Evolutionary conservation across 768 basidiomycete species (phyloP).

Genomic region (Suillus hirtellus): DNA sequence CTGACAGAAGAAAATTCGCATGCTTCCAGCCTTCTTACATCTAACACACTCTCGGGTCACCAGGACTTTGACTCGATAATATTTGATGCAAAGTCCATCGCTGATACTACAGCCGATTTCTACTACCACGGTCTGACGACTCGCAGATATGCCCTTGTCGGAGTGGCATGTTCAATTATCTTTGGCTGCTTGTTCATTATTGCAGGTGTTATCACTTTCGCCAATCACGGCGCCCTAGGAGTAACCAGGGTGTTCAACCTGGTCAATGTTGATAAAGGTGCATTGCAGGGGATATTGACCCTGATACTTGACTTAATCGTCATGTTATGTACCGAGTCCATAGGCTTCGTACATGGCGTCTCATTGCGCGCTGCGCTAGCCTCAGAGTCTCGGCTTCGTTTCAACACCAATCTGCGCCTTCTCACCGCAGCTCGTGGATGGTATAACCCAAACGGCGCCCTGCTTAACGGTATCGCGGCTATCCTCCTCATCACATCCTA

Average conservation of each 20-base stretch:
- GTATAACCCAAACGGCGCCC: conserved; percentile 25
- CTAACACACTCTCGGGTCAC: not conserved
- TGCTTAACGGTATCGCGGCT: conserved; percentile 23
- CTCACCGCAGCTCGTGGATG: conserved; percentile 13
- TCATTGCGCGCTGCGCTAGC: too few relatives aligned
- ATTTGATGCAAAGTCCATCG: not conserved
- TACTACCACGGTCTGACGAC: not conserved
- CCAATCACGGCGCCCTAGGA: not conserved
- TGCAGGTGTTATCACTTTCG: not conserved
- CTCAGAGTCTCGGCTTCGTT: too few relatives aligned
- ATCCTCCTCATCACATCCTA: conserved; percentile 32
- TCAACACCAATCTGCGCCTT: conserved; percentile 22
- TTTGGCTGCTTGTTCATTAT: not conserved
- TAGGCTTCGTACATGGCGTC: too few relatives aligned
- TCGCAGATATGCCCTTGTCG: not conserved
- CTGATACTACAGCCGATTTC: not conserved
- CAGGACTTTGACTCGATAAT: not conserved
- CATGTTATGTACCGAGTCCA: too few relatives aligned
- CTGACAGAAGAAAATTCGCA: not conserved
- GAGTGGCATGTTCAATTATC: not conserved
- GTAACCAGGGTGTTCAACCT: too few relatives aligned
- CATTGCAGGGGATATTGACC: too few relatives aligned
- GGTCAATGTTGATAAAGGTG: too few relatives aligned
- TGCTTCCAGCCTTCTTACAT: not conserved
- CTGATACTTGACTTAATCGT: too few relatives aligned